These are phyloP conservation scores for Trichomonascaceae sp. DNA, from an alignment of 1,139 yeast species.

Conservation along the genomic window DNA sequence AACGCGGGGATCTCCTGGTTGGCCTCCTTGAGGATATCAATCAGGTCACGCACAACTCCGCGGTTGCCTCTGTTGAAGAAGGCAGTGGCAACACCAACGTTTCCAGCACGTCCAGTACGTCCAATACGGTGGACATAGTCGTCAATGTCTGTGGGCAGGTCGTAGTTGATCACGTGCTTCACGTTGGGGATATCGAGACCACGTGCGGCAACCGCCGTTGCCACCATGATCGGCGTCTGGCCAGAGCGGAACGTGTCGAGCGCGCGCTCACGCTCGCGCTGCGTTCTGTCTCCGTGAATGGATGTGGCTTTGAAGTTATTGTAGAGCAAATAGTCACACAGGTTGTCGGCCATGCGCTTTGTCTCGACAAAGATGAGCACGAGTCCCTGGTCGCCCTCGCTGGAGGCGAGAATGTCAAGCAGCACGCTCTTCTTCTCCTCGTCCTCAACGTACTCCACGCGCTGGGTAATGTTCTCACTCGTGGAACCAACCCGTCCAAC, in stretches of 20 bases:
- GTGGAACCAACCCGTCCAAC: conserved; percentile 99
- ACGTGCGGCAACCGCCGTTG: conserved; percentile 98
- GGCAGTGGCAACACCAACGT: conserved; percentile 95
- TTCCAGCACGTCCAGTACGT: conserved; percentile 99
- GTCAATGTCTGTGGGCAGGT: conserved; percentile 91
- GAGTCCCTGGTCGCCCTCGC: conserved; percentile 51
- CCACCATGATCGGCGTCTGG: conserved; percentile 83
- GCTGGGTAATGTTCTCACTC: conserved; percentile 93
- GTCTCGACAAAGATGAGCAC: conserved; percentile 95
- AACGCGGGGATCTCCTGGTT: conserved; percentile 95
- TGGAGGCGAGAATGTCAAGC: conserved; percentile 62
- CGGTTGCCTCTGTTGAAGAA: conserved; percentile 94
- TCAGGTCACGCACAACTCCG: conserved; percentile 76
- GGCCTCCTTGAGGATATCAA: conserved; percentile 84
- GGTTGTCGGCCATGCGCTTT: conserved; percentile 94
- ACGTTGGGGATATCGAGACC: conserved; percentile 99
- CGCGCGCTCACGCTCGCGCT: conserved; percentile 95
- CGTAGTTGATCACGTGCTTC: conserved; percentile 93
- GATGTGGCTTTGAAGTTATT: conserved; percentile 95
- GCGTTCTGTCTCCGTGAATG: conserved; percentile 98
- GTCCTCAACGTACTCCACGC: conserved; percentile 85
- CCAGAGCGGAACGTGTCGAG: conserved; percentile 80
- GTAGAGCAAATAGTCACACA: conserved; percentile 81
- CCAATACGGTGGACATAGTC: conserved; percentile 99
- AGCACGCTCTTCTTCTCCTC: conserved; percentile 87